phyloP scores from a whole-genome alignment of 1,284 basidiomycete species.

The Heliocybe sulcata region DNA sequence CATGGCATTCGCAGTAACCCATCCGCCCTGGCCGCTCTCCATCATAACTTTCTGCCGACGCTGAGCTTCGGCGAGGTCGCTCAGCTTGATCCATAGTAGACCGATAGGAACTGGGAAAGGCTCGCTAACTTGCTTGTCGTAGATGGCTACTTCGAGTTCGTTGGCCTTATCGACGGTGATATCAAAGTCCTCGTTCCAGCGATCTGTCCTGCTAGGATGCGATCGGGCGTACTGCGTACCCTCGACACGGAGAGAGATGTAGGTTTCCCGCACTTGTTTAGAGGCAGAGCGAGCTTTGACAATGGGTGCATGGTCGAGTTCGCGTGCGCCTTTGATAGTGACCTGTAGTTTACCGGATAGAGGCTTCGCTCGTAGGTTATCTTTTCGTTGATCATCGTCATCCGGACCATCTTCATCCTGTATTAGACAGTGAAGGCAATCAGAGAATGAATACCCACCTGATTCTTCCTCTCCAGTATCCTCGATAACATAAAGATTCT shows the following conservation, averaged over 20 bases:
- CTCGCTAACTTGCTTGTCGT: slow-evolving; percentile 85
- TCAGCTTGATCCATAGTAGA: slow-evolving; percentile 92
- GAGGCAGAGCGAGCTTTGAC: slow-evolving; percentile 64
- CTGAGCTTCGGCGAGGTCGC: slow-evolving; percentile 92
- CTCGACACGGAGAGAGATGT: slow-evolving; percentile 94
- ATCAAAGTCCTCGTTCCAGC: slow-evolving; percentile 98
- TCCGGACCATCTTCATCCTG: slow-evolving; percentile 30
- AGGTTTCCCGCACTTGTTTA: slow-evolving; percentile 80
- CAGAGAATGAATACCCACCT: slow-evolving; percentile 26
- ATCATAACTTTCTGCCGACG: slow-evolving; percentile 87
- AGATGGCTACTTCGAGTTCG: slow-evolving; percentile 96
- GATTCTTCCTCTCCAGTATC: slow-evolving; percentile 78
- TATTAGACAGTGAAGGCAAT: not conserved
- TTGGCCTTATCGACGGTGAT: slow-evolving; percentile 97
- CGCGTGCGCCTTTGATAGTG: slow-evolving; percentile 83
- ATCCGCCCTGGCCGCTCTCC: slow-evolving; percentile 82
- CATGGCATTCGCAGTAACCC: slow-evolving; percentile 91
- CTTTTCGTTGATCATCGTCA: slow-evolving; percentile 87
- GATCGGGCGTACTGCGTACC: slow-evolving; percentile 91
- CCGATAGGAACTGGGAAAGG: slow-evolving; percentile 85
- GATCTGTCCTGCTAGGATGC: slow-evolving; percentile 88
- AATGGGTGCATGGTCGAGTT: slow-evolving; percentile 91
- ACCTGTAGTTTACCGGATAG: slow-evolving; percentile 91
- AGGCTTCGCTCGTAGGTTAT: slow-evolving; percentile 86
- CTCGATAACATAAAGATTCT: slow-evolving; percentile 91